Evolutionary conservation across 73 alveolate genomes (phyloP).

Genomic region (Paramecium primaurelia): DNA sequence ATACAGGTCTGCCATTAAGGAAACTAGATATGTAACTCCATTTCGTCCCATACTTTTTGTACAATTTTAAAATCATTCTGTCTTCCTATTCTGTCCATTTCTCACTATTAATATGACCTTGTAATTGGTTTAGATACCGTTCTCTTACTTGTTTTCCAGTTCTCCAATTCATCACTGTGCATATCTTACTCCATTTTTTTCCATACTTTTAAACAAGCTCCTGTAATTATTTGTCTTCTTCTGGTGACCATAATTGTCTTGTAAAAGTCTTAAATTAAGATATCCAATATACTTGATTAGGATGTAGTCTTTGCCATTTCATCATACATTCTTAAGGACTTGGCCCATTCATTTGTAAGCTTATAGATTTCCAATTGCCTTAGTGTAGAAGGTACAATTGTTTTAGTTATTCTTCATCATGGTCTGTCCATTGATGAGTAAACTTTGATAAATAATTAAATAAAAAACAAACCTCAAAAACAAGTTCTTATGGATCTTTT

Average conservation of each 20-base stretch:
- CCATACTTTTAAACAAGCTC: slow-evolving; percentile 10
- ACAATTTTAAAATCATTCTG: neutral
- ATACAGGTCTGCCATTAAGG: slow-evolving; percentile 30
- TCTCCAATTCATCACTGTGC: slow-evolving; percentile 50
- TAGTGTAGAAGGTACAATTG: neutral
- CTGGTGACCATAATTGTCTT: slow-evolving; percentile 17
- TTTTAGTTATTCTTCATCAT: neutral
- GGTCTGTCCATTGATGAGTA: neutral
- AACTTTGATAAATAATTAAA: neutral
- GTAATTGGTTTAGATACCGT: slow-evolving; percentile 14
- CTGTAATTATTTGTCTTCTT: neutral
- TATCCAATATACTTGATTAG: neutral
- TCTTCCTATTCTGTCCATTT: slow-evolving; percentile 35
- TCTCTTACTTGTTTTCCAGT: slow-evolving; percentile 41
- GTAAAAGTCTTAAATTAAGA: neutral
- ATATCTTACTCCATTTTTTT: slow-evolving; percentile 44
- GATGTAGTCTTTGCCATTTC: slow-evolving; percentile 14
- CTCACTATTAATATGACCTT: neutral
- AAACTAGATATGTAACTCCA: slow-evolving; percentile 44
- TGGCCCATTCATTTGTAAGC: neutral
- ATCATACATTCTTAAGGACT: neutral
- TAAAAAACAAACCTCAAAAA: neutral
- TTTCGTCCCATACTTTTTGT: slow-evolving; percentile 39
- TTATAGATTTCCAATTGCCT: slow-evolving; percentile 16
- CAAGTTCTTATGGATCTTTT: neutral